Conservation (phyloP, 352 stramenopile genomes). For the Phytopythium helicoides region DNA sequence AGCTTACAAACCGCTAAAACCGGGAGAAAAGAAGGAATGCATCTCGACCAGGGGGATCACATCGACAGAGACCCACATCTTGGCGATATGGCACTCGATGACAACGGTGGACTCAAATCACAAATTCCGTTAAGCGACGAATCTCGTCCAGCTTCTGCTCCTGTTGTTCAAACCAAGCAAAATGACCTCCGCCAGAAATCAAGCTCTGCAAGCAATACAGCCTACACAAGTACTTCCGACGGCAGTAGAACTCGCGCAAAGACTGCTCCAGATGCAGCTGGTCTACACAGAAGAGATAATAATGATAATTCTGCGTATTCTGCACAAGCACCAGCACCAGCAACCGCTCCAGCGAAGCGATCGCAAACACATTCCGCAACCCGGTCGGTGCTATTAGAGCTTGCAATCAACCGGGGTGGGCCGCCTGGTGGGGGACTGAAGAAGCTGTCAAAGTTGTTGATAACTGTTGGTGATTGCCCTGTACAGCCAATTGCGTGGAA, state of each 20-base stretch:
- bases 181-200: not conserved
- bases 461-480: constrained; percentile 47
- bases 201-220: too few species aligned
- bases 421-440: constrained; percentile 28
- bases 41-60: too few species aligned
- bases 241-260: not conserved
- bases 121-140: not conserved
- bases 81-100: too few species aligned
- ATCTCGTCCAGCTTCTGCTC: not conserved
- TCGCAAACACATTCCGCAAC: not conserved
- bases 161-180: not conserved
- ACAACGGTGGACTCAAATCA: not conserved
- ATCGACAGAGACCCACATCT: too few species aligned
- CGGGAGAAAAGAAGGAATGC: too few species aligned
- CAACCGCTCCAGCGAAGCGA: constrained; percentile 26
- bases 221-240: too few species aligned
- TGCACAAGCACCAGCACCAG: constrained; percentile 17
- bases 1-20: too few species aligned
- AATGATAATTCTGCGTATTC: not conserved
- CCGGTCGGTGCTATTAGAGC: constrained; percentile 15
- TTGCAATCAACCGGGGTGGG: constrained; percentile 30
- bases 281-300: not conserved
- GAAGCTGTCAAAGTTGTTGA: constrained; percentile 56
- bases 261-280: not conserved
- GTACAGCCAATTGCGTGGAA: constrained; percentile 66